These are phyloP conservation scores for Metarhizium album DNA, from an alignment of 2,329 filamentous ascomycete genomes.

Conservation along the genomic window DNA sequence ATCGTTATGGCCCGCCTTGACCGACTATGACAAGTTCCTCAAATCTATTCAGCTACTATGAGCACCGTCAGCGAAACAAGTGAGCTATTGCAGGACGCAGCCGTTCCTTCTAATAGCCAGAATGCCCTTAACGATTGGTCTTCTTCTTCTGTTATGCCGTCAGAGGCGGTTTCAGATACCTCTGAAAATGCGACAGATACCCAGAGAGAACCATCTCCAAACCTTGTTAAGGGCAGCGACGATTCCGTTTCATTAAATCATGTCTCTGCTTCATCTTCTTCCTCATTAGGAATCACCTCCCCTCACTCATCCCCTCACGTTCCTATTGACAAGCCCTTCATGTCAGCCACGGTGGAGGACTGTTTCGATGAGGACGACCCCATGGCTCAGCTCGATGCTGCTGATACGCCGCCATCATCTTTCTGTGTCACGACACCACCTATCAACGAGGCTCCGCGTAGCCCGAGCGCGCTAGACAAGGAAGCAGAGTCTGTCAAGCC, in stretches of 20 bases:
- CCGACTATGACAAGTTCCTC: neutral
- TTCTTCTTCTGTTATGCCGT: neutral
- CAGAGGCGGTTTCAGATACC: neutral
- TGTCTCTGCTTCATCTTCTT: neutral
- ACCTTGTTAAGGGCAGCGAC: neutral
- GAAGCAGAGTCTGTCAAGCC: neutral
- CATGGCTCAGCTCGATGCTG: neutral
- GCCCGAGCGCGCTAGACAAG: neutral
- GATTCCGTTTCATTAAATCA: neutral
- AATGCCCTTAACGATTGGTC: neutral
- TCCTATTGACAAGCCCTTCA: neutral
- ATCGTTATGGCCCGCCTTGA: neutral
- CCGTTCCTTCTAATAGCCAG: neutral
- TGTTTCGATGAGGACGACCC: conserved; percentile 5
- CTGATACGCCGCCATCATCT: conserved; percentile 2
- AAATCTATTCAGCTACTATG: neutral
- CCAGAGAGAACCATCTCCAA: neutral
- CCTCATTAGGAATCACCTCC: neutral
- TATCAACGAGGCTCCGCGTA: neutral
- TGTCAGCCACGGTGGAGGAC: conserved; percentile 8
- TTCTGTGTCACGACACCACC: conserved; percentile 4
- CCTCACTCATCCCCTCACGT: conserved; percentile 1
- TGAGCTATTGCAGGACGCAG: neutral
- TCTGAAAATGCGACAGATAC: neutral
- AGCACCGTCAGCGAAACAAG: neutral